Evolutionary conservation across 257 asterid species (phyloP), one percentile per base, ranked within the genome.

Genomic region (Jaltomata sinuosa): DNA sequence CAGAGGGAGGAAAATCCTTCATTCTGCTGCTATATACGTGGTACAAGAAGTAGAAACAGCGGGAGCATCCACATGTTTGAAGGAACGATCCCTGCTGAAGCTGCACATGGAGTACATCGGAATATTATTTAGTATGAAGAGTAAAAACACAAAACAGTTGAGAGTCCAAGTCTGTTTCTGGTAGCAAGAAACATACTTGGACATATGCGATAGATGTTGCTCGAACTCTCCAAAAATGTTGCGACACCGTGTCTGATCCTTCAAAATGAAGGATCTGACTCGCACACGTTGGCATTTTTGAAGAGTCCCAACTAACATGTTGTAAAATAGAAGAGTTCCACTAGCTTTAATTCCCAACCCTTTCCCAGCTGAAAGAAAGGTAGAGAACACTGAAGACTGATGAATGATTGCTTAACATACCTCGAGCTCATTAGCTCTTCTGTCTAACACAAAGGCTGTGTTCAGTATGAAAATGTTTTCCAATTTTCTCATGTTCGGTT

Each of bases 41-140:
- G 89, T 27, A 74, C 83, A 62, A 88, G 80, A 81, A 87, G 82
- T 72, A 89, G 80, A 83, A 89, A 87, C 86, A 89, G 88, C 59
- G 72, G 89, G 42, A 87, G 65, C 85, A 85, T 87, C 95, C 94
- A 88, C 64, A 64, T 42, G 27, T 77, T 86, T 69, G 91, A 89
- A 55, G 89, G 89, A 40, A 84, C 22, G 45, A 69, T 84, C 18
- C 89, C 89, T 83, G 90, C 89, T 82, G 93, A 92, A 83, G 96
- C 98, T 95, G 98, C 89, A 85, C 87, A 86, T 80, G 47, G 53
- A 89, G 80, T 45, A 47, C 27, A 83, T 11, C 22, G 22, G 64
- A 83, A 40, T 54, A 22, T 68, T 79, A 71, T 10, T 65, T 32
- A 19, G 47, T 7, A 3, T 65, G 68, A 55, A 52, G 22, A 14